Evolutionary conservation across 2,329 filamentous ascomycete species (phyloP).

Genomic region (Penicillium palitans): DNA sequence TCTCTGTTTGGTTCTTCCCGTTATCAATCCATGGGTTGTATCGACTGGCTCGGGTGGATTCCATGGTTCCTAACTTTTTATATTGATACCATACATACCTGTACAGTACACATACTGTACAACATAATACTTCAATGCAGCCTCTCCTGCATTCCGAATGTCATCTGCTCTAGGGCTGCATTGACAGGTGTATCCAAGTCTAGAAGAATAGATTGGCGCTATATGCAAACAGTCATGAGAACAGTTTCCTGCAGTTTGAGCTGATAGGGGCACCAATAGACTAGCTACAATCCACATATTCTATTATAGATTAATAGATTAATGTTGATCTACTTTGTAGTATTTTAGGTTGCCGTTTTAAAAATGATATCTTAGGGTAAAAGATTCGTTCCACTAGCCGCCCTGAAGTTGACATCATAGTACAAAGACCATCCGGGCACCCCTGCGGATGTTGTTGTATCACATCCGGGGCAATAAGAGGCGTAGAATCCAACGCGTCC

Average conservation of each 20-base stretch:
- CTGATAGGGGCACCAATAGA: background rate
- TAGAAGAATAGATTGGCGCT: background rate
- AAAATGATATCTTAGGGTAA: background rate
- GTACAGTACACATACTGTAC: background rate
- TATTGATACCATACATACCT: background rate
- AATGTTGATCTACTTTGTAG: background rate
- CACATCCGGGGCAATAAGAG: slow-evolving; percentile 2
- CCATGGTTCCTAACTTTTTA: slow-evolving; percentile 1
- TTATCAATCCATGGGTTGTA: slow-evolving; percentile 5
- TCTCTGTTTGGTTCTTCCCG: slow-evolving; percentile 9
- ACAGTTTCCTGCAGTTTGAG: background rate
- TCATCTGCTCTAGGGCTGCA: background rate
- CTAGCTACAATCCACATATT: background rate
- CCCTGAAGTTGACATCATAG: slow-evolving; percentile 2
- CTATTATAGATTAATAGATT: background rate
- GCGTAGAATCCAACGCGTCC: background rate
- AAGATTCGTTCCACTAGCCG: background rate
- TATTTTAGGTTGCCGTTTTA: background rate
- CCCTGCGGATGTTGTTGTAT: background rate
- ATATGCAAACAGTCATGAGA: background rate
- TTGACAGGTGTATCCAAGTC: background rate
- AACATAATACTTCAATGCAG: background rate
- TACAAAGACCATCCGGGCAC: background rate
- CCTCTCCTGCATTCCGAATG: background rate
- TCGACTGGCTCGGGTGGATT: background rate